A percentile compares a stretch with the other conserved stretches of the same genome.
Conservation (phyloP, 2,329 filamentous ascomycete species). For the Fusarium acutatum region DNA sequence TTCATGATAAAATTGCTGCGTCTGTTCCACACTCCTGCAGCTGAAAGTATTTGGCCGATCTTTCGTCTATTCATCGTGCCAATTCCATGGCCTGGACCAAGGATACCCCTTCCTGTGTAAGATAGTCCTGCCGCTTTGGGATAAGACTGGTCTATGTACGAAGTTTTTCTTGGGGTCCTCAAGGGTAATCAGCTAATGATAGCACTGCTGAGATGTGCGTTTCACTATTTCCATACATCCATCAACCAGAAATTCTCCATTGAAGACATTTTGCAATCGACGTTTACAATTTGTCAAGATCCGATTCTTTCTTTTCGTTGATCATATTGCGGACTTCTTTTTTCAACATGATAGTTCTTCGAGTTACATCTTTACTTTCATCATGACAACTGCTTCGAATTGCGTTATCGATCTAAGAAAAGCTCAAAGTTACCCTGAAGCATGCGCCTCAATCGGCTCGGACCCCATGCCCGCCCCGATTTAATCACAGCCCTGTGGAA, state of each 20-base stretch:
- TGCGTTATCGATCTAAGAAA: not conserved
- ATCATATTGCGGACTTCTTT: fast-evolving
- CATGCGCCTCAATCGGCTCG: fast-evolving
- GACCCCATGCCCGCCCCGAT: not conserved
- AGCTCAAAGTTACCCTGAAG: not conserved
- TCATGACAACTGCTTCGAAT: too few relatives aligned
- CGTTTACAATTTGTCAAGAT: too few relatives aligned
- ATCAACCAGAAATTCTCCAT: too few relatives aligned
- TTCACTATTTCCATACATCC: too few relatives aligned
- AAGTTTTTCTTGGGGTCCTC: fast-evolving
- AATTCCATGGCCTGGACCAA: not conserved
- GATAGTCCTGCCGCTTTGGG: not conserved
- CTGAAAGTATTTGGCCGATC: not conserved
- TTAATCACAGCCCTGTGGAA: not conserved
- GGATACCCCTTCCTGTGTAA: not conserved
- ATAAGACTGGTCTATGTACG: not conserved
- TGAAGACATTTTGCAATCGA: too few relatives aligned
- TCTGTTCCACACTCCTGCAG: not conserved
- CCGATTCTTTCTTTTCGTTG: too few relatives aligned
- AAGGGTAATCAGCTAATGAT: not conserved
- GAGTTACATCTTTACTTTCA: not conserved
- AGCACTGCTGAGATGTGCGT: too few relatives aligned
- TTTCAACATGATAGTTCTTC: not conserved
- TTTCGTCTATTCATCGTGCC: fast-evolving
- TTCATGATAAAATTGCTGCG: fast-evolving